Conservation (phyloP, 176 grass and related monocot species). For the Triticum timopheevii region DNA sequence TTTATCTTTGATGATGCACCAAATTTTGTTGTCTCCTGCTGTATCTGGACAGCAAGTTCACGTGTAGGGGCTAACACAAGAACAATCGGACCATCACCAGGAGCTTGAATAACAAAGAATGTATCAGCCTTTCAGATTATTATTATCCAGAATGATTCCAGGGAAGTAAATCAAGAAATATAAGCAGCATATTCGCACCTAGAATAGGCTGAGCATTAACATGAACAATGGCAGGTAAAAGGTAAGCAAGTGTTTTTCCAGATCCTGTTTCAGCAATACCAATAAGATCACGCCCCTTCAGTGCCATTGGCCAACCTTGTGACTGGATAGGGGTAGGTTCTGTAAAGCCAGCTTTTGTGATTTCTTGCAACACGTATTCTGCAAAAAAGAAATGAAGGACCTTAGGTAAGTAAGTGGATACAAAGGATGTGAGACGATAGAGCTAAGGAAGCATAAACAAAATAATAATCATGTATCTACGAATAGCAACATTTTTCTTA, state of each 20-base stretch:
- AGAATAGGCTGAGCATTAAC: constrained; percentile 97
- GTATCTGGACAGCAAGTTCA: constrained; percentile 94
- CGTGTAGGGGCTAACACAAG: constrained; percentile 88
- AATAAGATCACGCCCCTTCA: constrained; percentile 91
- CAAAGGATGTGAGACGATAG: background rate
- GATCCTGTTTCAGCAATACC: constrained; percentile 99
- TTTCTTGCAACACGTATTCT: constrained; percentile 95
- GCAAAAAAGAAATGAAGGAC: constrained; percentile 21
- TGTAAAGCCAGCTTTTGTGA: constrained; percentile 80
- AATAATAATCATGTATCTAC: constrained; percentile 18
- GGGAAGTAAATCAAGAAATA: constrained; percentile 12
- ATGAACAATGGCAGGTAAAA: constrained; percentile 93
- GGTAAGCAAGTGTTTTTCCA: constrained; percentile 91
- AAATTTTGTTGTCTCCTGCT: constrained; percentile 90
- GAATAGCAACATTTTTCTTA: background rate
- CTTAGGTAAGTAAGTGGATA: background rate
- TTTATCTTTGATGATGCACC: constrained; percentile 98
- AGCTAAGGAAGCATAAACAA: background rate
- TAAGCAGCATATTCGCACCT: constrained; percentile 48
- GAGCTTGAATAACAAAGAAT: constrained; percentile 52
- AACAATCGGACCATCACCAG: constrained; percentile 89
- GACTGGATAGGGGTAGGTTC: constrained; percentile 96
- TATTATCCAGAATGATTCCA: background rate
- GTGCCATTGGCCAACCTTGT: constrained; percentile 97
- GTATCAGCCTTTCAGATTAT: constrained; percentile 8